These are phyloP conservation scores for Calonectria crousiana DNA, from an alignment of 2,329 filamentous ascomycete genomes.

Conservation along the genomic window DNA sequence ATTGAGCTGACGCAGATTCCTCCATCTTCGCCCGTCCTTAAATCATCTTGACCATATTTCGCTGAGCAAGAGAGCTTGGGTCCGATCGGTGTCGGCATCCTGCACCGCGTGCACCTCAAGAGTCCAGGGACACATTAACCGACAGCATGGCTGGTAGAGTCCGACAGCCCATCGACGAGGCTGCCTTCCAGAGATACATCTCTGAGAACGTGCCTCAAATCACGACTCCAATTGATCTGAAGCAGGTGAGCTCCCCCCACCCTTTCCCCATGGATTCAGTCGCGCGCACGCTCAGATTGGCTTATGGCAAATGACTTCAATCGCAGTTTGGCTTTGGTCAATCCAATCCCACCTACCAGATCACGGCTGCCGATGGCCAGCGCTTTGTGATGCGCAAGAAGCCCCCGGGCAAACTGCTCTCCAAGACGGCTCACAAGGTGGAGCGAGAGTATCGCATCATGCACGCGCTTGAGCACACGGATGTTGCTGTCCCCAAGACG, in stretches of 20 bases:
- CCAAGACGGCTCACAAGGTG: conserved; percentile 94
- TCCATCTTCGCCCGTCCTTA: not conserved
- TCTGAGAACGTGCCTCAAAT: conserved; percentile 84
- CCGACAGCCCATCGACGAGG: conserved; percentile 89
- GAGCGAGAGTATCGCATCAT: conserved; percentile 96
- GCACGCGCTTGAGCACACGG: conserved; percentile 80
- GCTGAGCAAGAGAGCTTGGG: not conserved
- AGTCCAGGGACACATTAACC: not conserved
- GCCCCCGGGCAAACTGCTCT: conserved; percentile 92
- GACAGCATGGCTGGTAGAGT: conserved; percentile 83
- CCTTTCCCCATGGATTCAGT: not conserved
- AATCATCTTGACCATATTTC: too few species aligned
- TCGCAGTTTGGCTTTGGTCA: conserved; percentile 93
- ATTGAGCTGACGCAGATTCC: too few species aligned
- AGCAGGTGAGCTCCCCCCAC: conserved; percentile 75
- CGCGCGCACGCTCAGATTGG: not conserved
- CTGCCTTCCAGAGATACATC: conserved; percentile 84
- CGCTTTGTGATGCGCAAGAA: conserved; percentile 97
- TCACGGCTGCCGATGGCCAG: conserved; percentile 77
- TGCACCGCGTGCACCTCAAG: not conserved
- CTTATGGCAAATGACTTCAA: conserved; percentile 17
- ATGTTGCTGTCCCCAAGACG: conserved; percentile 87
- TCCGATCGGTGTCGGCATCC: not conserved
- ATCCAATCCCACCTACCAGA: conserved; percentile 96
- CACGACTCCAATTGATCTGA: conserved; percentile 84